Conservation (phyloP, 1,284 basidiomycete genomes). For the Ceratobasidium sp. region DNA sequence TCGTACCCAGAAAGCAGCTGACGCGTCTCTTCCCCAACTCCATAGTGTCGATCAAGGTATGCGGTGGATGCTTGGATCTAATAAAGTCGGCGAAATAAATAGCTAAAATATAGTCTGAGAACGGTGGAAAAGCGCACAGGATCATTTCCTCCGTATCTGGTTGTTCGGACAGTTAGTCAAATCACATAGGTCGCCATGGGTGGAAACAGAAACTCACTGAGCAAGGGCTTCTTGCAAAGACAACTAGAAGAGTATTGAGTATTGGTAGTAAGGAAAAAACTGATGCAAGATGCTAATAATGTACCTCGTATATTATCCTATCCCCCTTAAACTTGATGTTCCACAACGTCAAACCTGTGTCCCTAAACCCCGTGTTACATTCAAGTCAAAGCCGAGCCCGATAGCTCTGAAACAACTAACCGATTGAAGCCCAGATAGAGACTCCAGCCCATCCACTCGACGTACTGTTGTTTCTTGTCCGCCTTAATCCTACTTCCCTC, state of each 20-base stretch:
- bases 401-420: constrained; percentile 55
- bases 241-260: constrained; percentile 58
- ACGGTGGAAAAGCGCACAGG: constrained; percentile 55
- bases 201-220: constrained; percentile 24
- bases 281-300: not conserved
- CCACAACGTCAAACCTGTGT: constrained; percentile 69
- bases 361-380: not conserved
- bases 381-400: not conserved
- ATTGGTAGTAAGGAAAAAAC: not conserved
- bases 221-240: constrained; percentile 55
- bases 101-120: too few relatives aligned
- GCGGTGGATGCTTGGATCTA: constrained; percentile 69
- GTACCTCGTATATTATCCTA: constrained; percentile 74
- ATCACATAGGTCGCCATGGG: constrained; percentile 56
- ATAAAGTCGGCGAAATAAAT: too few relatives aligned
- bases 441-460: constrained; percentile 76
- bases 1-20: constrained; percentile 64
- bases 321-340: constrained; percentile 73
- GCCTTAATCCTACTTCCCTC: constrained; percentile 71
- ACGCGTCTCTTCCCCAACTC: constrained; percentile 61
- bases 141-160: constrained; percentile 68
- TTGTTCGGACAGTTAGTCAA: constrained; percentile 63
- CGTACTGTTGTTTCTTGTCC: constrained; percentile 66
- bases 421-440: constrained; percentile 73
- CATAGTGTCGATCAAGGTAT: constrained; percentile 75